These are phyloP conservation scores for Paspalum vaginatum DNA, from an alignment of 176 grass and related monocot genomes.

Conservation along the genomic window DNA sequence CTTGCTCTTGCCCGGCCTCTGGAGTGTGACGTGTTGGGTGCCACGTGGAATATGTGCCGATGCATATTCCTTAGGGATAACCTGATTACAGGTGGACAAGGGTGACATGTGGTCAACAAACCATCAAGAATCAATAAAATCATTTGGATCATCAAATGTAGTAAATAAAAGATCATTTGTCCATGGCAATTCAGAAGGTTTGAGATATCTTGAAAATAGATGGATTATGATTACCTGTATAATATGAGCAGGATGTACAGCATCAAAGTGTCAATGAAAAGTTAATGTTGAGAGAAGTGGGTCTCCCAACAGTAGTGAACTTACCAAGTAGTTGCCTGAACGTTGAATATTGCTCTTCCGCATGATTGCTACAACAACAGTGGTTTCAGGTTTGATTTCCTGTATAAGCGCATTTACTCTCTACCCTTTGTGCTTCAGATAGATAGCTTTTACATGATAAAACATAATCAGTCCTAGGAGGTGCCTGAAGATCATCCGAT, in stretches of 20 bases:
- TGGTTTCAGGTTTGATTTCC: conserved; percentile 12
- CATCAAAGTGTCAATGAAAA: background rate
- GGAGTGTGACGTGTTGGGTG: conserved; percentile 33
- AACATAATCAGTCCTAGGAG: background rate
- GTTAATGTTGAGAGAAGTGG: background rate
- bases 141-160: background rate
- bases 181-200: background rate
- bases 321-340: conserved; percentile 3
- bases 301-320: background rate
- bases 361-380: conserved; percentile 40
- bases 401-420: conserved; percentile 7
- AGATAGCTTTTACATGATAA: background rate
- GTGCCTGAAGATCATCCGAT: background rate
- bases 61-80: conserved; percentile 42
- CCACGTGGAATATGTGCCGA: conserved; percentile 22
- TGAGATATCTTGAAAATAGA: background rate
- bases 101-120: background rate
- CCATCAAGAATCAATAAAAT: background rate
- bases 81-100: conserved; percentile 31
- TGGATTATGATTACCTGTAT: background rate
- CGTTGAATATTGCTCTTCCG: conserved; percentile 20
- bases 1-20: conserved; percentile 2
- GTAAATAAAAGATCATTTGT: background rate
- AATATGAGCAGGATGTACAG: background rate
- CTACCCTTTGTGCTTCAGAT: background rate